These are phyloP conservation scores for Skeletonema tropicum DNA, from an alignment of 108 stramenopile genomes.

Conservation along the genomic window DNA sequence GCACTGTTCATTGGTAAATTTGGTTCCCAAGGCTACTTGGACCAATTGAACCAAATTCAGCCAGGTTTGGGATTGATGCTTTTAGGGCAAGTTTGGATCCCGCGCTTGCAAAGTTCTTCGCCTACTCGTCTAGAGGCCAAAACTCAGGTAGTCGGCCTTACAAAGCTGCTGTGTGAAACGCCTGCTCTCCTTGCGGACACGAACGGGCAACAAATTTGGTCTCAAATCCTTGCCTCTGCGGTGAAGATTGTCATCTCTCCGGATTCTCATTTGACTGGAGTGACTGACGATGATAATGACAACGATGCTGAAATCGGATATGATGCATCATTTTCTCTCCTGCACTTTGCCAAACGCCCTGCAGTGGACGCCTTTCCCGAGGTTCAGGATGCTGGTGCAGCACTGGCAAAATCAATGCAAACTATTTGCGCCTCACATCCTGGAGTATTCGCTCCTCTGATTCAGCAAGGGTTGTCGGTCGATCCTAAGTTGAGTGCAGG, in stretches of 20 bases:
- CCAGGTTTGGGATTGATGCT: constrained; percentile 64
- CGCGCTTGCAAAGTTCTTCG: constrained; percentile 53
- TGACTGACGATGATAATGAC: constrained; percentile 40
- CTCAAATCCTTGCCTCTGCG: constrained; percentile 46
- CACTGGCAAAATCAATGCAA: constrained; percentile 58
- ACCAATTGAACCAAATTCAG: constrained; percentile 63
- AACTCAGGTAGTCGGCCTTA: constrained; percentile 71
- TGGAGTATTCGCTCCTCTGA: constrained; percentile 62
- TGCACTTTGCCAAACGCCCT: constrained; percentile 69
- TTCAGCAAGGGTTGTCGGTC: constrained; percentile 58
- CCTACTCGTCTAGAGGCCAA: constrained; percentile 73
- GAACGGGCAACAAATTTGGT: constrained; percentile 57
- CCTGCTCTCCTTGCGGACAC: constrained; percentile 64
- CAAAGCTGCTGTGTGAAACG: constrained; percentile 69
- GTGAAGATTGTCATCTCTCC: constrained; percentile 62
- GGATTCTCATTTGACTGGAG: constrained; percentile 43
- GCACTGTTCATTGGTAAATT: constrained; percentile 76
- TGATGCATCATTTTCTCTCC: constrained; percentile 77
- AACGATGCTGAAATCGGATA: constrained; percentile 70
- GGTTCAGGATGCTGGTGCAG: constrained; percentile 58
- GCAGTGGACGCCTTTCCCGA: constrained; percentile 74
- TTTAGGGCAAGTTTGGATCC: constrained; percentile 71
- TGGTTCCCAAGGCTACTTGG: constrained; percentile 59
- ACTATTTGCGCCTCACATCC: constrained; percentile 54
- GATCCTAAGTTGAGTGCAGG: constrained; percentile 71